These are phyloP conservation scores for Limtongozyma cylindracea DNA, from an alignment of 805 yeast genomes.

Conservation along the genomic window DNA sequence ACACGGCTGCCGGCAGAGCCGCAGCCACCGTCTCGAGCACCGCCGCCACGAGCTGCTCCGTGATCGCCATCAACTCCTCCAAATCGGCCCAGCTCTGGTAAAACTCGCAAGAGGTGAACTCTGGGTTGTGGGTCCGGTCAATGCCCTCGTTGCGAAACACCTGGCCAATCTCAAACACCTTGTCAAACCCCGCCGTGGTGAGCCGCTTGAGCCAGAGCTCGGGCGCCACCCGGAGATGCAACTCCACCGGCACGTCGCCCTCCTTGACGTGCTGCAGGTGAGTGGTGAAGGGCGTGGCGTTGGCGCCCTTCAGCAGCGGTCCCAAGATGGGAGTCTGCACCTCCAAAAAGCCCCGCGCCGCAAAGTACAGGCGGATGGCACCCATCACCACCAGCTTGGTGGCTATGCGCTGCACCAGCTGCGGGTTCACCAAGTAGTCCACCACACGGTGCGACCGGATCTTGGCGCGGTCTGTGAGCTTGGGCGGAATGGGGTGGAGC, in stretches of 20 bases:
- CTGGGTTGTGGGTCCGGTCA: slow-evolving; percentile 86
- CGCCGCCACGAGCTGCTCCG: slow-evolving; percentile 26
- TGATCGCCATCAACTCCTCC: slow-evolving; percentile 35
- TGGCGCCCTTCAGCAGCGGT: slow-evolving; percentile 64
- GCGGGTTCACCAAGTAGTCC: slow-evolving; percentile 38
- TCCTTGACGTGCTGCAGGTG: slow-evolving; percentile 7
- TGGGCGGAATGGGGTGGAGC: no score
- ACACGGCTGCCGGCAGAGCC: slow-evolving; percentile 2
- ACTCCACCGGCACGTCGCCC: no score
- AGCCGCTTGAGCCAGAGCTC: slow-evolving; percentile 81
- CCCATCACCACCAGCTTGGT: slow-evolving; percentile 30
- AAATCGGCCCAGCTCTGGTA: slow-evolving; percentile 51
- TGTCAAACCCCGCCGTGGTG: slow-evolving; percentile 66
- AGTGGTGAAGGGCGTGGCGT: slow-evolving; percentile 71
- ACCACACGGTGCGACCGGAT: slow-evolving; percentile 46
- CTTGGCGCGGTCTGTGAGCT: slow-evolving; percentile 28
- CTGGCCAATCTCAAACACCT: slow-evolving; percentile 67
- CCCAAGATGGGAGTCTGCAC: slow-evolving; percentile 78
- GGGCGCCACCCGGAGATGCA: slow-evolving; percentile 75
- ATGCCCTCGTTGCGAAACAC: slow-evolving; percentile 83
- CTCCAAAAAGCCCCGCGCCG: slow-evolving; percentile 33
- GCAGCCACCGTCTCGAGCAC: slow-evolving; percentile 1
- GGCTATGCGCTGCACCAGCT: slow-evolving; percentile 17
- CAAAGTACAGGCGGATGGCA: slow-evolving; percentile 30
- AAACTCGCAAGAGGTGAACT: slow-evolving; percentile 76